Evolutionary conservation across 495 filamentous ascomycete species (phyloP), one percentile per base, ranked within the genome.

Genomic region (Aspergillus wentii): DNA sequence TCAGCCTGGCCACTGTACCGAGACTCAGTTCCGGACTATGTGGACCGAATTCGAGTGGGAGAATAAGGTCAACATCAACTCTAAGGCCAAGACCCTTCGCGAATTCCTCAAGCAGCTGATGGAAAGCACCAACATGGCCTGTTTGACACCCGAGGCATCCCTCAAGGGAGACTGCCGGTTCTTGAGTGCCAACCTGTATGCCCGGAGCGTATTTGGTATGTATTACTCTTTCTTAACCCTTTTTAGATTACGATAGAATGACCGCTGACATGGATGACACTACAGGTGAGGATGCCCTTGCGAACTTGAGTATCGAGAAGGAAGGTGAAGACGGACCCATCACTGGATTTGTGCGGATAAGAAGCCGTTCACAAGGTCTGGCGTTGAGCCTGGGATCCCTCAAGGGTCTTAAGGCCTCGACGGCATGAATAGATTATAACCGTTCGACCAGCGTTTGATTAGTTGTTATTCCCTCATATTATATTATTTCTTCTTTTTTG

Each of bases 11-110:
- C 76, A 87, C 28, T 99, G 94, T 72, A 90, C 86, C 10, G 94
- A 99, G 72, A 96, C 91, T 22, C 88, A 97, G 56, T 99, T 99
- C 81, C 79, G 94, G 23, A 94, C 88, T 16, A 99, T 99, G 94
- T 99, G 94, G 94, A 97, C 94, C 21, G 94, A 99, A 54, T 99
- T 99, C 45, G 94, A 99, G 63, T 99, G 94, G 94, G 94, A 99
- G 74, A 99, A 99, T 72, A 99, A 99, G 77, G 92, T 99, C 55
- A 97, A 97, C 68, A 97, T 97, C 68, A 95, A 94, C 62, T 89
- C 85, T 47, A 95, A 96, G 71, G 89, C 88, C 47, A 94, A 94
- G 75, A 83, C 71, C 19, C 72, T 99, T 36, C 78, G 94, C 31
- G 90, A 94, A 8, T 99, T 97, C 78, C 69, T 99, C 40, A 81